phyloP scores from a whole-genome alignment of 805 yeast genomes.

The Candida cerambycidarum region DNA sequence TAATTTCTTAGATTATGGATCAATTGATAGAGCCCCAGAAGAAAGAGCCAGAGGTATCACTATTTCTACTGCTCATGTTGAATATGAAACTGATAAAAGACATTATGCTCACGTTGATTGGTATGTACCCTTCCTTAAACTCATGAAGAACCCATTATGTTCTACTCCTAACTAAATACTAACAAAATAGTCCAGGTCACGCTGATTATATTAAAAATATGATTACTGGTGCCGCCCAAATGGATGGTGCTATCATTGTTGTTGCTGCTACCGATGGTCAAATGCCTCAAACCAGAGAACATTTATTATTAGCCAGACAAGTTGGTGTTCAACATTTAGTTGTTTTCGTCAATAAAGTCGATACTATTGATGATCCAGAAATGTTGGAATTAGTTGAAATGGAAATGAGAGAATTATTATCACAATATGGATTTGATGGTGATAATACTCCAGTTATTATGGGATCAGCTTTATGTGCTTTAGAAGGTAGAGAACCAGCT shows the following conservation, averaged over 20 bases:
- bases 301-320: constrained; percentile 96
- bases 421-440: constrained; percentile 94
- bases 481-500: constrained; percentile 84
- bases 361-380: constrained; percentile 96
- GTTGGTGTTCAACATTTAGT: constrained; percentile 98
- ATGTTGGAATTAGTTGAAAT: constrained; percentile 99
- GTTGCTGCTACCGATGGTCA: constrained; percentile 98
- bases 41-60: constrained; percentile 98
- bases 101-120: constrained; percentile 93
- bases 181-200: constrained; percentile 66
- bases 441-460: constrained; percentile 96
- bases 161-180: constrained; percentile 61
- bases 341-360: constrained; percentile 97
- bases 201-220: constrained; percentile 95
- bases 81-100: constrained; percentile 89
- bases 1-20: constrained; percentile 83
- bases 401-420: constrained; percentile 98
- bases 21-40: constrained; percentile 98
- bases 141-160: constrained; percentile 56
- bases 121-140: no score
- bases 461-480: constrained; percentile 98
- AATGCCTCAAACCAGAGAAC: constrained; percentile 99
- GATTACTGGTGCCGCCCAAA: constrained; percentile 95
- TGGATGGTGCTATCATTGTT: constrained; percentile 87
- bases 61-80: constrained; percentile 89